Conservation (phyloP, 768 basidiomycete genomes). For the Serendipita indica region DNA sequence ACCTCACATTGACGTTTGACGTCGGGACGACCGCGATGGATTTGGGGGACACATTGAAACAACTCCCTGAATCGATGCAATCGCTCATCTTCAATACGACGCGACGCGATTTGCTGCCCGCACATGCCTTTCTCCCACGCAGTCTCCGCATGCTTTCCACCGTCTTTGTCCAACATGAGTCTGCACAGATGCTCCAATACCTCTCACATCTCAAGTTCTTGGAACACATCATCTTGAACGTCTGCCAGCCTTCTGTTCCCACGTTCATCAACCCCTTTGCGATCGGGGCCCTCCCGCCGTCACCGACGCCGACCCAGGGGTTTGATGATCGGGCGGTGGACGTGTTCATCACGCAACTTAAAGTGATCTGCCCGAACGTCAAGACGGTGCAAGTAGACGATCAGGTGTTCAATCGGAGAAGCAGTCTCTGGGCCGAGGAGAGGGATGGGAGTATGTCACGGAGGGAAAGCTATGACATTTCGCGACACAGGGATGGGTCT, state of each 20-base stretch:
- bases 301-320: background rate
- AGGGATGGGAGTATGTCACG: background rate
- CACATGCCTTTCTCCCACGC: slow-evolving; percentile 2
- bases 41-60: background rate
- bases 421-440: background rate
- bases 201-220: background rate
- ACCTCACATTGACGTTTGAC: background rate
- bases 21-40: background rate
- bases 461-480: background rate
- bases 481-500: background rate
- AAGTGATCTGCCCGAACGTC: background rate
- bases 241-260: background rate
- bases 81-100: slow-evolving; percentile 5
- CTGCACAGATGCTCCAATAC: background rate
- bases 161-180: background rate
- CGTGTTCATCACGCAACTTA: background rate
- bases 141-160: slow-evolving; percentile 4
- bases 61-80: background rate
- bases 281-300: background rate
- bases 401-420: background rate
- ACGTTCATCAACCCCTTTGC: slow-evolving; percentile 7
- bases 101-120: background rate
- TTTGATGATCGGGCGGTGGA: background rate
- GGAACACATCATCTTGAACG: slow-evolving; percentile 7
- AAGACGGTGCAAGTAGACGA: slow-evolving; percentile 5